A percentile compares a stretch with the other conserved stretches of the same genome.
Evolutionary conservation across 2,329 filamentous ascomycete genomes (phyloP).

Genomic region (Raffaelea arxii): DNA sequence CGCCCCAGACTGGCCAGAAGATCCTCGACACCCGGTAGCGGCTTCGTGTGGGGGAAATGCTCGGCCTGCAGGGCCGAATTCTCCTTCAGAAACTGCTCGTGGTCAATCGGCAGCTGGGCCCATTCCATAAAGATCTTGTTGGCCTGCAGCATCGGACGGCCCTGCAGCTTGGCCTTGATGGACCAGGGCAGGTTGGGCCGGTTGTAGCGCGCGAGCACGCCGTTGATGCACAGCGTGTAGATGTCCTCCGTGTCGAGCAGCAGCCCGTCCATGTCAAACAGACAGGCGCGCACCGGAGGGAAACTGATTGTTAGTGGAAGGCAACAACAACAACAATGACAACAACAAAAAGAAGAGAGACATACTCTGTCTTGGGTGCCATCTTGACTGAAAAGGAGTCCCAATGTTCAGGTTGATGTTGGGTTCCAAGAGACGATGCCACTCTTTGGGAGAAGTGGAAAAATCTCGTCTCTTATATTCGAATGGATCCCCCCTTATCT

Average conservation of each 20-base stretch:
- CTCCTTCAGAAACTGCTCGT: conserved; percentile 54
- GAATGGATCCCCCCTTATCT: too few species aligned
- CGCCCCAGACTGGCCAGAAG: conserved; percentile 53
- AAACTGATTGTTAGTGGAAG: conserved; percentile 39
- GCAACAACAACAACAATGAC: neutral
- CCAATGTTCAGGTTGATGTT: too few species aligned
- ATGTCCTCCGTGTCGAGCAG: conserved; percentile 87
- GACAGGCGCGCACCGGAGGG: conserved; percentile 75
- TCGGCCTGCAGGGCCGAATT: conserved; percentile 55
- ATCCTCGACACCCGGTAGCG: conserved; percentile 66
- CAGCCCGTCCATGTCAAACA: conserved; percentile 98
- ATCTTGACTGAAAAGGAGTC: conserved; percentile 15
- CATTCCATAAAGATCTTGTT: conserved; percentile 58
- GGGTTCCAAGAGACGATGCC: too few species aligned
- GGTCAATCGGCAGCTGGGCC: conserved; percentile 72
- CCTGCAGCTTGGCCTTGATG: conserved; percentile 78
- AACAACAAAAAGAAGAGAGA: neutral
- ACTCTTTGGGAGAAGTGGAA: too few species aligned
- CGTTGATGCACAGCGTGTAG: conserved; percentile 78
- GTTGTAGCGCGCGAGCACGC: conserved; percentile 65
- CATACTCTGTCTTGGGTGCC: conserved; percentile 23
- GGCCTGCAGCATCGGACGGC: conserved; percentile 43
- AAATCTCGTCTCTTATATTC: too few species aligned
- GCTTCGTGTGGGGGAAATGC: conserved; percentile 64
- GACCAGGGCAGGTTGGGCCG: conserved; percentile 77